These are phyloP conservation scores for Hylodesmum podocarpum DNA, from an alignment of 306 rosid genomes.

Conservation along the genomic window DNA sequence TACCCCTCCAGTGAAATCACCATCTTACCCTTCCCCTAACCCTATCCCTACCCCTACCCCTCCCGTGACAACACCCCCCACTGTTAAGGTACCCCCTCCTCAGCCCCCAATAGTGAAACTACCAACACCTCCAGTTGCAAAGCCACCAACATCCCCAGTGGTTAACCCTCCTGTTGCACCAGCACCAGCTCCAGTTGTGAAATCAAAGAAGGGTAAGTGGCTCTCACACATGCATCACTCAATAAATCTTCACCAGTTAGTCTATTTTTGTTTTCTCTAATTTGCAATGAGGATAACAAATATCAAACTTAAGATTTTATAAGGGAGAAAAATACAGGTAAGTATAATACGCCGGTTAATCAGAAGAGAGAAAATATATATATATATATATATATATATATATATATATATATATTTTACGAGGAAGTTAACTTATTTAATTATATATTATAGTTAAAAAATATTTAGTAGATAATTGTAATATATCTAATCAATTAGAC, in stretches of 20 bases:
- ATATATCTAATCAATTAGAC: no score
- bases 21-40: constrained; percentile 11
- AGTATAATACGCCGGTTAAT: no score
- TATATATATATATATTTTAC: no score
- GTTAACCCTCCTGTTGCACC: constrained; percentile 28
- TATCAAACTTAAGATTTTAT: no score
- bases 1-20: constrained; percentile 20
- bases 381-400: no score
- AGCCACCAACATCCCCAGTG: constrained; percentile 39
- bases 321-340: no score
- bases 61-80: constrained; percentile 17
- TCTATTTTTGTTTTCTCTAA: no score
- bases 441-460: no score
- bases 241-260: background rate
- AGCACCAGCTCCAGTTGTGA: constrained; percentile 53
- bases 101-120: constrained; percentile 35
- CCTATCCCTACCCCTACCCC: background rate
- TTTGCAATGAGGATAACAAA: no score
- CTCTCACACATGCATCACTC: background rate
- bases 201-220: constrained; percentile 52
- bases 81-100: background rate
- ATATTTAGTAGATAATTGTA: no score
- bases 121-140: constrained; percentile 16
- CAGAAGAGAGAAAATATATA: no score
- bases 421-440: no score